Base-by-base conservation (phyloP, 1,284 basidiomycete species). In the Cutaneotrichosporon arboriforme region DNA sequence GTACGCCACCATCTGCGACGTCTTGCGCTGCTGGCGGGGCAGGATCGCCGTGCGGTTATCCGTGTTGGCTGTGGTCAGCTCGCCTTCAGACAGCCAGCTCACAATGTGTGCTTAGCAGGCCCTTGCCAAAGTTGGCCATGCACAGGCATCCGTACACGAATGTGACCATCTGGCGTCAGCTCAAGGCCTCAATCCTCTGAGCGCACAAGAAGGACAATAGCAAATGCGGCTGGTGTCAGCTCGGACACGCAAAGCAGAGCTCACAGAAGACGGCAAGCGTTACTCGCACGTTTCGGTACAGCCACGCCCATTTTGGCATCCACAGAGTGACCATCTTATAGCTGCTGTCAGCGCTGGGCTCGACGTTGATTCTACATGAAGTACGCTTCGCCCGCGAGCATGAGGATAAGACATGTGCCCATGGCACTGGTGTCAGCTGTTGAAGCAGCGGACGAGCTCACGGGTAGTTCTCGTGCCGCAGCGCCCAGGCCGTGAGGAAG, bases 351-450 rank as follows among this genome's bases (percentile, higher is more conserved):
- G 48, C 4, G 12, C 9, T 15, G 22, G 36, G n/a, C 17, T 4
- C 1, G 5, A 49, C 52, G 14, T n/a, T n/a, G n/a, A n/a, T n/a
- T n/a, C n/a, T 31, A 93, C 59, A 84, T 78, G 75, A 93, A 93
- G 74, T 93, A 94, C 17, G 86, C 82, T 76, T 88, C 80, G 8
- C 87, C 90, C 8, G 83, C 83, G 26, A 84, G 79, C 71, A 88
- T 89, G 41, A 89, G 84, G 15, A 81, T 78, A 77, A 92, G 84
- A 72, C 90, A 91, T 2, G 82, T 83, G 37, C 78, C 78, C 87
- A 92, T 92, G 81, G 90, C 17, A 84, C 82, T 81, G 81, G 81
- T 87, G 64, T 87, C 84, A 34, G 46, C 17, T 13, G 10, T 31
- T 8, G 9, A 26, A 23, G 13, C 3, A 22, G 31, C 10, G 2